phyloP scores from a whole-genome alignment of 257 asterid genomes.

The Oldenlandia corymbosa region DNA sequence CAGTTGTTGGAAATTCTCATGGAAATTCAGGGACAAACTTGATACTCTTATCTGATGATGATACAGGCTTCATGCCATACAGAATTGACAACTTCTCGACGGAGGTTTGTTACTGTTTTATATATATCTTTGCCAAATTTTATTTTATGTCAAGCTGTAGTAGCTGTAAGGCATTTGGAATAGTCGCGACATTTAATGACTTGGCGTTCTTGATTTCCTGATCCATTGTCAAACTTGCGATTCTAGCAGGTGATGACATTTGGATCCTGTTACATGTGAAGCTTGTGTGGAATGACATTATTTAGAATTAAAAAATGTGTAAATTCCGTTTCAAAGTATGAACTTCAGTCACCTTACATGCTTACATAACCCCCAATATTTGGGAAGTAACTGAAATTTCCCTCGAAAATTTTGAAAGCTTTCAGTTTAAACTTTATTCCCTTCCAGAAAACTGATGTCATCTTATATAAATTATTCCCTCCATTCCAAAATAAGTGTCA shows the following conservation, averaged over 20 bases:
- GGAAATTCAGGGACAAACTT: constrained; percentile 90
- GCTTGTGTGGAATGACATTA: too few species aligned
- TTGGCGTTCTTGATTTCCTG: neutral
- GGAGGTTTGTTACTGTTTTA: constrained; percentile 59
- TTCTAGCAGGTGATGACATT: neutral
- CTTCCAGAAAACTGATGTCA: too few species aligned
- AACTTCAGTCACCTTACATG: neutral
- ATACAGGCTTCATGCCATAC: constrained; percentile 97
- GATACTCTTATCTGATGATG: constrained; percentile 83
- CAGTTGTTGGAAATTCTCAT: constrained; percentile 68
- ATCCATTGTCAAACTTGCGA: neutral
- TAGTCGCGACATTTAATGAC: neutral
- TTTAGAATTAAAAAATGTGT: too few species aligned
- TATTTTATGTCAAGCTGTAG: neutral
- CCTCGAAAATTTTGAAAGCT: neutral
- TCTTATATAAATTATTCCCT: too few species aligned
- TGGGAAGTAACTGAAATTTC: neutral
- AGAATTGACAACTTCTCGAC: constrained; percentile 90
- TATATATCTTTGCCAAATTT: neutral
- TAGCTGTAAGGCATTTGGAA: neutral
- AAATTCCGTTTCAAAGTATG: neutral
- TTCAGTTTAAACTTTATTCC: neutral
- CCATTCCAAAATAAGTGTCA: too few species aligned
- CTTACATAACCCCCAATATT: neutral
- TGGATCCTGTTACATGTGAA: too few species aligned